Base-by-base conservation (phyloP, 2,329 filamentous ascomycete species). In the Pleomassaria siparia region DNA sequence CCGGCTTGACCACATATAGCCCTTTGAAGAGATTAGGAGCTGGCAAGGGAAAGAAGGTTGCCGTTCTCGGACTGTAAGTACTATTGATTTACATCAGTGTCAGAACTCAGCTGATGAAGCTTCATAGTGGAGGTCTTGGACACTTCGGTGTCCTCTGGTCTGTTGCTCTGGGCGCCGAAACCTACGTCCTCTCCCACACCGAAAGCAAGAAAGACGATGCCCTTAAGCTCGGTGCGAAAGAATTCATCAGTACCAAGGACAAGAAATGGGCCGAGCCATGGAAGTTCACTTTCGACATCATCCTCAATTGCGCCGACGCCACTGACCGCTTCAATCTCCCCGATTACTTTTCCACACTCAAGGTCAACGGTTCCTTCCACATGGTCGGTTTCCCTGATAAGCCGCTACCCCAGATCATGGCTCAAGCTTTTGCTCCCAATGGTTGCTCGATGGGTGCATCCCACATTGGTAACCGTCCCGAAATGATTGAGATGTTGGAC, bases 361-460 rank as follows among this genome's bases (percentile, higher is more conserved):
- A 92, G 72, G 85, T 92, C 47, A 88, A 91, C 74, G 88, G 87
- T 49, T 81, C 80, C 65, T 94, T 88, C 83, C 82, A 92, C 69
- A 88, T 81, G 62, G 87, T 92, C 44, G 89, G 88, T 33, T 78
- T 94, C 63, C 89, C 89, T 2, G 88, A 91, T 66, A 86, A 89
- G 52, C 83, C 86, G 36, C 83, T 89, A 10, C 83, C 88, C 47
- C 73, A 78, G 45, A 79, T 94, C 56, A 84, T 82, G 73, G 85
- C 87, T 42, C 87, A 91, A 76, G 83, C 83, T 64, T 86, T 95
- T 62, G 78, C 89, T 50, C 72, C 72, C 55, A 95, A 92, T 72
- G 89, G 89, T 11, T 76, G 72, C 68, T 78, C 72, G 64, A 72
- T 79, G 53, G 76, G 76, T 36, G 75, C 76, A 16, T 75, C 71